These are phyloP conservation scores for Entoloma clypeatum DNA, from an alignment of 1,284 basidiomycete species.

Conservation along the genomic window DNA sequence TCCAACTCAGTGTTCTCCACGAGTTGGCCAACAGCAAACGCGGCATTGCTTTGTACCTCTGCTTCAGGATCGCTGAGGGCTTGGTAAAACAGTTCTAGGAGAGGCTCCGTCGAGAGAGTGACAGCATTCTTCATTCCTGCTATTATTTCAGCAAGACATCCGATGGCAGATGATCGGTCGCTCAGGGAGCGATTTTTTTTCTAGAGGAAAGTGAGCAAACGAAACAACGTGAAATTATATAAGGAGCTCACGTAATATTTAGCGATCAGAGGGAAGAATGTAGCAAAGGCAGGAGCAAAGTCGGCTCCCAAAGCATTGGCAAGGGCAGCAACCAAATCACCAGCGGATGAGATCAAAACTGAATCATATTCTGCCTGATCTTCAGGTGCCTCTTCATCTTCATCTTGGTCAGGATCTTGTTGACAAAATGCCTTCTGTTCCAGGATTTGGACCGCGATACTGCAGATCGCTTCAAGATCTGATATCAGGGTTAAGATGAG, in stretches of 20 bases:
- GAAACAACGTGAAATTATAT: background rate
- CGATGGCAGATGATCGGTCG: conserved; percentile 92
- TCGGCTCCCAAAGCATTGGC: conserved; percentile 83
- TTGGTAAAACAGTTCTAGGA: conserved; percentile 80
- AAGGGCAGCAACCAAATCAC: conserved; percentile 90
- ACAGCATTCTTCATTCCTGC: conserved; percentile 87
- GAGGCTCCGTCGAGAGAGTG: conserved; percentile 82
- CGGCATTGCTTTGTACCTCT: conserved; percentile 95
- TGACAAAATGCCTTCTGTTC: conserved; percentile 95
- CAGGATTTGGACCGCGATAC: conserved; percentile 78
- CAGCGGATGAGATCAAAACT: conserved; percentile 90
- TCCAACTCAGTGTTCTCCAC: conserved; percentile 87
- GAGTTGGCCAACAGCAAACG: conserved; percentile 91
- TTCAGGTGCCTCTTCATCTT: conserved; percentile 74
- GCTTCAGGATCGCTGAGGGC: conserved; percentile 84
- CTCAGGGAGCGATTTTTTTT: conserved; percentile 83
- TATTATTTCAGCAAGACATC: conserved; percentile 94
- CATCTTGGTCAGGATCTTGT: conserved; percentile 94
- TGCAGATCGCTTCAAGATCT: conserved; percentile 82
- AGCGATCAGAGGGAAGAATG: conserved; percentile 86
- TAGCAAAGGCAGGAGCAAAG: conserved; percentile 81
- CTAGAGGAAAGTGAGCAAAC: conserved; percentile 35
- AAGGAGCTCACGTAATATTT: conserved; percentile 82
- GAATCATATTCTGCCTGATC: conserved; percentile 97
- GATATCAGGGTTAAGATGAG: background rate